A percentile compares a stretch with the other conserved stretches of the same genome.
phyloP scores from a whole-genome alignment of 2,329 filamentous ascomycete species.

The Tympanopsis confertula region DNA sequence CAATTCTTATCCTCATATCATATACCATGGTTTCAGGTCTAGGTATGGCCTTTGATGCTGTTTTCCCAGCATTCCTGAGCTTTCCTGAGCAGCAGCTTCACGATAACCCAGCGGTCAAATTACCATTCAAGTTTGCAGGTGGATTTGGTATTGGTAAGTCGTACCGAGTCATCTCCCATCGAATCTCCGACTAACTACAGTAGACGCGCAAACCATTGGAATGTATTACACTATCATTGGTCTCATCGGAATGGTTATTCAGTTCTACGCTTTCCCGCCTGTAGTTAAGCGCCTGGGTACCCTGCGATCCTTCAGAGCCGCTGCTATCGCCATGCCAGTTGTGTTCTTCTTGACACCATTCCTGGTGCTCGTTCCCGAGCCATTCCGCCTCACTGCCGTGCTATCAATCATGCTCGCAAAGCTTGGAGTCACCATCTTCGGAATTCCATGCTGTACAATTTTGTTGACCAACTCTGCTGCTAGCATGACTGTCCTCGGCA shows the following conservation, averaged over 20 bases:
- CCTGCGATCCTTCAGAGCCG: slow-evolving; percentile 38
- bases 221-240: slow-evolving; percentile 47
- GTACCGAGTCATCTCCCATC: background rate
- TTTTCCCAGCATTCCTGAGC: slow-evolving; percentile 50
- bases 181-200: slow-evolving; percentile 1
- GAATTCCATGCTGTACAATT: slow-evolving; percentile 50
- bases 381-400: slow-evolving; percentile 28
- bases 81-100: slow-evolving; percentile 31
- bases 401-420: slow-evolving; percentile 40
- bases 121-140: slow-evolving; percentile 44
- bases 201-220: slow-evolving; percentile 41
- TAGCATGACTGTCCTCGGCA: slow-evolving; percentile 43
- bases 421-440: slow-evolving; percentile 41
- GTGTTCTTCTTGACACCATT: slow-evolving; percentile 48
- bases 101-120: slow-evolving; percentile 28
- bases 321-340: slow-evolving; percentile 36
- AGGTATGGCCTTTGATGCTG: slow-evolving; percentile 43
- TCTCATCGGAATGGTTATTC: slow-evolving; percentile 40
- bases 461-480: slow-evolving; percentile 49
- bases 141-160: slow-evolving; percentile 38
- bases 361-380: slow-evolving; percentile 36
- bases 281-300: slow-evolving; percentile 40
- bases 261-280: slow-evolving; percentile 47
- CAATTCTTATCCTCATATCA: slow-evolving; percentile 38
- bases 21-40: slow-evolving; percentile 46